Percentiles rank a stretch among this genome's conserved stretches.
Evolutionary conservation across 2,329 filamentous ascomycete species (phyloP).

Genomic region (Penicillium sp.): DNA sequence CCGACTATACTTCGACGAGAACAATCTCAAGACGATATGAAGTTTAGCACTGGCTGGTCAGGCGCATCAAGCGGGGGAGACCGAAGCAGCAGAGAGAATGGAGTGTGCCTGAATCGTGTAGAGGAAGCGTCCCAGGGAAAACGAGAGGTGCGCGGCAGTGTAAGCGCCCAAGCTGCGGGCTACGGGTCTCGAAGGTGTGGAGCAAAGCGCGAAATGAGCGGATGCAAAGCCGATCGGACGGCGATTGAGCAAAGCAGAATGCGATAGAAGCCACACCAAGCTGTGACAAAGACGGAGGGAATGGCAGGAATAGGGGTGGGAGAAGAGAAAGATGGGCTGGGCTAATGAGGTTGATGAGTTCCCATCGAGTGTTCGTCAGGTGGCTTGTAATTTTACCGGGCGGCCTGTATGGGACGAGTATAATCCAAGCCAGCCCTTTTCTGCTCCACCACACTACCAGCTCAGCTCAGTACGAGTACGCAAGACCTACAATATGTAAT

Average conservation of each 20-base stretch:
- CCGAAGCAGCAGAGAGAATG: conserved; percentile 4
- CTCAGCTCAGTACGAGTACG: neutral
- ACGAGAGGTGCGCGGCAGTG: conserved; percentile 27
- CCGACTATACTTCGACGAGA: neutral
- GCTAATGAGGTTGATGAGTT: conserved; percentile 29
- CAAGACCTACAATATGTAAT: neutral
- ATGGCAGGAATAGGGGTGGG: conserved; percentile 13
- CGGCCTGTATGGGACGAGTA: conserved; percentile 6
- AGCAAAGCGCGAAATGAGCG: conserved; percentile 17
- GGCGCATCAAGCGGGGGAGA: conserved; percentile 17
- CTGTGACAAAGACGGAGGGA: conserved; percentile 1
- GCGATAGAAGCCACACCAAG: conserved; percentile 1
- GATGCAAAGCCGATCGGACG: conserved; percentile 11
- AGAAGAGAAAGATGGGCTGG: conserved; percentile 10
- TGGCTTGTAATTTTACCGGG: conserved; percentile 35
- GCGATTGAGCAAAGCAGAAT: conserved; percentile 6
- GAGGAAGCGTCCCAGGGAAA: conserved; percentile 24
- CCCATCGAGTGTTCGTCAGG: conserved; percentile 30
- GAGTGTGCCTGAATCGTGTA: conserved; percentile 5
- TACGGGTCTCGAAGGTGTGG: neutral
- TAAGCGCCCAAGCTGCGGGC: conserved; percentile 31
- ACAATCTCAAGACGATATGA: neutral
- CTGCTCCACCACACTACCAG: neutral
- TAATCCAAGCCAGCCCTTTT: neutral
- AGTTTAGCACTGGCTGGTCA: conserved; percentile 1